Conservation (phyloP, 148 eudicot genomes). For the Rhododendron vialii region DNA sequence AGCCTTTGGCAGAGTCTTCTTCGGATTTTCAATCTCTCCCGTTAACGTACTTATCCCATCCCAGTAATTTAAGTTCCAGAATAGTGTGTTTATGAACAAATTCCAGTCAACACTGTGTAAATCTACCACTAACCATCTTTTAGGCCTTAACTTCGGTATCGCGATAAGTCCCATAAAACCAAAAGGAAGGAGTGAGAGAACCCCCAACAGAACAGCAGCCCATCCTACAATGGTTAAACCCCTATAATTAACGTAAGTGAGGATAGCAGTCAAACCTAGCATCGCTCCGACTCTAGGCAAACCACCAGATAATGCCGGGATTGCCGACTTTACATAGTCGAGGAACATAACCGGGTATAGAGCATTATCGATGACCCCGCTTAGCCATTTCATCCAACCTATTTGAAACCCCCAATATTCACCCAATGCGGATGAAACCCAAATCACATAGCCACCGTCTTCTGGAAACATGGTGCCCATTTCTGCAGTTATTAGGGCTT, state of each 20-base stretch:
- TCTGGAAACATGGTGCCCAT: conserved; percentile 24
- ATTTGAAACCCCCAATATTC: conserved; percentile 18
- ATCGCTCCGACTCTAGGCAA: background rate
- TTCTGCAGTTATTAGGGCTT: conserved; percentile 20
- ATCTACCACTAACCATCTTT: conserved; percentile 7
- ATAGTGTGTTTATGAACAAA: conserved; percentile 7
- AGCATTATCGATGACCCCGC: conserved; percentile 11
- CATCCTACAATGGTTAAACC: conserved; percentile 12
- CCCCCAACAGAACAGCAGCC: conserved; percentile 10
- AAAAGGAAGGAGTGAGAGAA: conserved; percentile 7
- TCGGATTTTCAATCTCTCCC: conserved; percentile 6
- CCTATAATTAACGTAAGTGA: conserved; percentile 7
- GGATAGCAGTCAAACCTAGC: background rate
- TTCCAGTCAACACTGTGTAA: conserved; percentile 4
- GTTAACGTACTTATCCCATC: conserved; percentile 8
- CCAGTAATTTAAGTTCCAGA: conserved; percentile 12
- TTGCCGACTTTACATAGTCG: background rate
- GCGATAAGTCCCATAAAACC: background rate
- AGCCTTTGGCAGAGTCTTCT: conserved; percentile 10
- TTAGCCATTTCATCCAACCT: conserved; percentile 24
- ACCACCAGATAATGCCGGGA: conserved; percentile 3
- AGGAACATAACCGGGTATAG: background rate
- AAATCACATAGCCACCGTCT: conserved; percentile 14
- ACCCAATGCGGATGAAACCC: conserved; percentile 17
- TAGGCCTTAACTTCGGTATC: conserved; percentile 6